Evolutionary conservation across 495 filamentous ascomycete genomes (phyloP).

Genomic region (Penicillium fimorum): DNA sequence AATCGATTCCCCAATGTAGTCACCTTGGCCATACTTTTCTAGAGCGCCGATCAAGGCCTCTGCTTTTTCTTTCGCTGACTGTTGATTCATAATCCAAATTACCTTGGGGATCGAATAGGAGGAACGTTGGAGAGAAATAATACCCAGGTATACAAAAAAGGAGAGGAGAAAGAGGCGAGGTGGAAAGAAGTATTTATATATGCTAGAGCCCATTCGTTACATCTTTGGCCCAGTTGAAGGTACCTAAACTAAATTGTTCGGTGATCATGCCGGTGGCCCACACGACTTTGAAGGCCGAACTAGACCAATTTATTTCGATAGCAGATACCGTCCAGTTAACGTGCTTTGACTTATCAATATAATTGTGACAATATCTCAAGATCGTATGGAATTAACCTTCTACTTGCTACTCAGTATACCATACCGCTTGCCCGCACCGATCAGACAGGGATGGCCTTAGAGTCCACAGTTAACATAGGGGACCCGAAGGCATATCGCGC

Average conservation of each 20-base stretch:
- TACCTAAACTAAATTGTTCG: background rate
- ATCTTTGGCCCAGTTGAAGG: background rate
- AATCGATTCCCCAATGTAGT: conserved; percentile 46
- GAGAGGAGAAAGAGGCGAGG: no score
- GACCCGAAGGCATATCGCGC: conserved; percentile 41
- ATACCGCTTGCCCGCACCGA: background rate
- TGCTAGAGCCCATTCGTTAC: background rate
- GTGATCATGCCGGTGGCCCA: conserved; percentile 1
- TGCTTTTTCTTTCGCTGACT: conserved; percentile 18
- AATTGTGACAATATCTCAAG: background rate
- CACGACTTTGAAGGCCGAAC: background rate
- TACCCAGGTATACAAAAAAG: background rate
- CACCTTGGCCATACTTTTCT: conserved; percentile 34
- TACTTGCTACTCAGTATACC: background rate
- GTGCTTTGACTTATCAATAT: background rate
- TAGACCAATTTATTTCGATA: background rate
- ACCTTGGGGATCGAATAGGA: no score
- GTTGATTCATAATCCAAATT: conserved; percentile 6
- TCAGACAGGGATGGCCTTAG: conserved; percentile 9
- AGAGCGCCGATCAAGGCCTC: conserved; percentile 24
- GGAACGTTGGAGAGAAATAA: background rate
- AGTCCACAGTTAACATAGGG: conserved; percentile 43
- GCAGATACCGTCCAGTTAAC: no score
- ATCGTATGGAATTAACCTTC: background rate
- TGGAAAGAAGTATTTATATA: background rate